Percentiles rank a stretch among this genome's conserved stretches.
phyloP scores from a whole-genome alignment of 2,329 filamentous ascomycete genomes.

The Myriosclerotinia scirpicola region DNA sequence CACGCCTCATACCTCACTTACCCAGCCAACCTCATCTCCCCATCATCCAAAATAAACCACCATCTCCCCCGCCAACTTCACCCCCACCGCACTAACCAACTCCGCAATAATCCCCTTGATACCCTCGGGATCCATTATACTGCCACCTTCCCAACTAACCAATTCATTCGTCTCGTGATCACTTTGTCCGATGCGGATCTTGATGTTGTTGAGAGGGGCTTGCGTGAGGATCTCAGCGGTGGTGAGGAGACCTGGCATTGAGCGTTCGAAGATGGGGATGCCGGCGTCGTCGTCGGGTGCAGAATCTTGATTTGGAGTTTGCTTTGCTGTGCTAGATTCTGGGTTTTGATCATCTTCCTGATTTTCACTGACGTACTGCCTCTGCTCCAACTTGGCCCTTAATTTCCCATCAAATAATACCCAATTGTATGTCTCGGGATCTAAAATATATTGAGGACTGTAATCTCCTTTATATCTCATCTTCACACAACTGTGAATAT shows the following conservation, averaged over 20 bases:
- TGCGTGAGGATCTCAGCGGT: constrained; percentile 51
- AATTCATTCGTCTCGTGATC: constrained; percentile 24
- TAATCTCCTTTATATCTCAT: constrained; percentile 87
- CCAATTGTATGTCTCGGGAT: constrained; percentile 66
- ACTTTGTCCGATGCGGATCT: constrained; percentile 48
- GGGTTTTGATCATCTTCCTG: constrained; percentile 18
- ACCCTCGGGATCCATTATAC: constrained; percentile 50
- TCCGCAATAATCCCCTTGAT: constrained; percentile 66
- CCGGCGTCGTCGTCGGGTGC: constrained; percentile 24
- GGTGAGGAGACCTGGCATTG: constrained; percentile 65
- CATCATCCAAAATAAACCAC: neutral
- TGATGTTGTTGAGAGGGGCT: constrained; percentile 60
- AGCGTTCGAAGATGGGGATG: constrained; percentile 55
- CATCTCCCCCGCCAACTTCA: constrained; percentile 49
- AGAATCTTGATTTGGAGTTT: constrained; percentile 12
- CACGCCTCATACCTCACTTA: neutral
- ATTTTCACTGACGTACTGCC: constrained; percentile 36
- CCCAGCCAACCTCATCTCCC: neutral
- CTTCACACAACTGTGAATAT: constrained; percentile 78
- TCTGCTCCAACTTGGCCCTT: constrained; percentile 48
- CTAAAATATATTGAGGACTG: constrained; percentile 69
- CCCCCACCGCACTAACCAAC: constrained; percentile 64
- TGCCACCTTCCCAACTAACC: constrained; percentile 59
- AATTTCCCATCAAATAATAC: constrained; percentile 53
- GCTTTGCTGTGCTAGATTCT: constrained; percentile 14